Base-by-base conservation (phyloP, 139 green algal genomes). In the Marvania coccoides region DNA sequence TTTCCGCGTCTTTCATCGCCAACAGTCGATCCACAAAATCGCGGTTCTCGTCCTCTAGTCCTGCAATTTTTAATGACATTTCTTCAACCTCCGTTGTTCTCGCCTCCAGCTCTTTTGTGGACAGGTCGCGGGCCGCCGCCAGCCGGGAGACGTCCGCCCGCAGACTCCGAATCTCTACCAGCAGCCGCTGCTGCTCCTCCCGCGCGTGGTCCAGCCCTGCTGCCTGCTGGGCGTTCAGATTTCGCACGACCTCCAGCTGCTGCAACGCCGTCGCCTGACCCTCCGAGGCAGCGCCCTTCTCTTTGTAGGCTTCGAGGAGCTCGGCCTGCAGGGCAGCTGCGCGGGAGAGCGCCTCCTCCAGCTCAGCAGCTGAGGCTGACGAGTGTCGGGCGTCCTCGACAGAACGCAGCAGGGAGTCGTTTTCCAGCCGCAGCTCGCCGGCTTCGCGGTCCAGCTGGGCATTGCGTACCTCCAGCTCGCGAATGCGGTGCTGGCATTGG, bases 381-480 rank as follows among this genome's bases (percentile, higher is more conserved):
- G 35, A 61, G 15, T 23, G 40, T 30, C 38, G 64, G n/a, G 34
- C 35, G 19, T 65, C 61, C 33, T 75, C 60, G 9, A 71, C 36
- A 31, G 46, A 58, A 40, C 73, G 55, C 12, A 68, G 57, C 47
- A 88, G 67, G 3, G 42, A 63, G 15, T 66, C 58, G 7, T 83
- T 87, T 53, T 92, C 84, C 3, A 77, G 63, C 1, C 84, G 74
- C 51, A 92, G 75, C 82, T 94, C 87, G 2, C 69, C 70, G 0
- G 62, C 82, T 58, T 93, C 87, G 59, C 87, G 87, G 37, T 91
- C 86, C 19, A 91, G 75, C 73, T 91, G 84, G 2, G 65, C 63
- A 23, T 72, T 48, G 7, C 84, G 82, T 1, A 93, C 83, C 83
- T 89, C 61, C 14, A 82, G 63, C 70, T 89, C 83, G 26, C 78